Conservation (phyloP, 345 rosid genomes). For the Brassica incana region DNA sequence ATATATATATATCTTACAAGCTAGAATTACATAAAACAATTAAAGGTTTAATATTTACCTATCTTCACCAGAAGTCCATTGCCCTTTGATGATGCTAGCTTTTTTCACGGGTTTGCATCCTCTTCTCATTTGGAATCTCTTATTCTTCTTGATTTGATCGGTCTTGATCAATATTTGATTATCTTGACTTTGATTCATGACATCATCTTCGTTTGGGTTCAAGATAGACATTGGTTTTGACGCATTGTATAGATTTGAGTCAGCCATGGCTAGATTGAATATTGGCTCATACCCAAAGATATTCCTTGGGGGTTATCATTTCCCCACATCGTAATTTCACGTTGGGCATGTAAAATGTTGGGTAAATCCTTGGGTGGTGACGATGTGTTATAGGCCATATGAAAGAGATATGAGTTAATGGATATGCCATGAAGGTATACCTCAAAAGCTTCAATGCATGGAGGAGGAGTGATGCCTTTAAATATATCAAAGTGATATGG, state of each 20-base stretch:
- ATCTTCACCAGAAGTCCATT: slow-evolving; percentile 70
- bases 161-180: slow-evolving; percentile 2
- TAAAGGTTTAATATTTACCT: slow-evolving; percentile 30
- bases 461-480: neutral
- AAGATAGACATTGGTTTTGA: neutral
- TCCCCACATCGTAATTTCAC: slow-evolving; percentile 1
- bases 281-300: neutral
- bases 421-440: slow-evolving; percentile 7
- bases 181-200: neutral
- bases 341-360: neutral
- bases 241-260: neutral
- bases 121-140: slow-evolving; percentile 30
- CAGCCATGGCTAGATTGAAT: slow-evolving; percentile 3
- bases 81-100: slow-evolving; percentile 56
- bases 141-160: slow-evolving; percentile 31
- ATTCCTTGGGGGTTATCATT: slow-evolving; percentile 15
- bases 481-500: slow-evolving; percentile 2
- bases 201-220: neutral
- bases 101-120: slow-evolving; percentile 32
- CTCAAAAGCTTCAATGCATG: slow-evolving; percentile 22
- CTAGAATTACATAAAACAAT: neutral
- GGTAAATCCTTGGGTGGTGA: neutral
- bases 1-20: neutral
- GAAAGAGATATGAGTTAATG: neutral
- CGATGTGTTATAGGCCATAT: neutral